Conservation (phyloP, 352 stramenopile species). For the Phytopythium ostracodes region DNA sequence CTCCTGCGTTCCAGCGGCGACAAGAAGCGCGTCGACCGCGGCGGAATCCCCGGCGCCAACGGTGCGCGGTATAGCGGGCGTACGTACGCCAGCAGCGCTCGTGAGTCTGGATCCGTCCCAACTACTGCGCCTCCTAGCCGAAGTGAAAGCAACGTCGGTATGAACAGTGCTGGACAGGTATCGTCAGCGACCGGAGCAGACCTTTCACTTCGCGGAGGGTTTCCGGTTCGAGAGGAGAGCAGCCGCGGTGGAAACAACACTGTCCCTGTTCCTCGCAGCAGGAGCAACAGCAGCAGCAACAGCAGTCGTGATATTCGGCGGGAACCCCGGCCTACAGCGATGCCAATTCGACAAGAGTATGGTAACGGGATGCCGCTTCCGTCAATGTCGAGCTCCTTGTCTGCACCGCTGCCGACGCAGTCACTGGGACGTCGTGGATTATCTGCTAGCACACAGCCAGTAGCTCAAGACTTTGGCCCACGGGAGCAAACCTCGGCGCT, state of each 20-base stretch:
- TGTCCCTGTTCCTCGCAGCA: background rate
- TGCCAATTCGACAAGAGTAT: background rate
- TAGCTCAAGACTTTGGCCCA: background rate
- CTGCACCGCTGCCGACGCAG: background rate
- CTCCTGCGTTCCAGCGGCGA: background rate
- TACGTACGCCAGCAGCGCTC: background rate
- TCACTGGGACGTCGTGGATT: background rate
- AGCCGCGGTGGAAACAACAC: background rate
- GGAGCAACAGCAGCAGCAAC: slow-evolving; percentile 6
- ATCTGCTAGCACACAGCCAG: background rate
- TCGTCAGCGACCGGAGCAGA: background rate
- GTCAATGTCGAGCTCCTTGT: background rate
- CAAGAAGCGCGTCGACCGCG: background rate
- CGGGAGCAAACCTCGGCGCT: background rate
- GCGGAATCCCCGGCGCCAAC: background rate
- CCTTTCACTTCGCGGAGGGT: background rate
- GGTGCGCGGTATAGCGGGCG: background rate
- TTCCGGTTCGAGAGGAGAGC: background rate
- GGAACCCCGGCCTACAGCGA: background rate
- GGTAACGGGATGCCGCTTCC: slow-evolving; percentile 1
- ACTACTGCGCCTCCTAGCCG: background rate
- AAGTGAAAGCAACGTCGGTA: background rate
- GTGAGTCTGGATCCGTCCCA: background rate
- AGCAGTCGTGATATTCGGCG: background rate
- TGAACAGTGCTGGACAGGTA: background rate